Base-by-base conservation (phyloP, 164 flowering plant genomes). In the Pachysandra terminalis region DNA sequence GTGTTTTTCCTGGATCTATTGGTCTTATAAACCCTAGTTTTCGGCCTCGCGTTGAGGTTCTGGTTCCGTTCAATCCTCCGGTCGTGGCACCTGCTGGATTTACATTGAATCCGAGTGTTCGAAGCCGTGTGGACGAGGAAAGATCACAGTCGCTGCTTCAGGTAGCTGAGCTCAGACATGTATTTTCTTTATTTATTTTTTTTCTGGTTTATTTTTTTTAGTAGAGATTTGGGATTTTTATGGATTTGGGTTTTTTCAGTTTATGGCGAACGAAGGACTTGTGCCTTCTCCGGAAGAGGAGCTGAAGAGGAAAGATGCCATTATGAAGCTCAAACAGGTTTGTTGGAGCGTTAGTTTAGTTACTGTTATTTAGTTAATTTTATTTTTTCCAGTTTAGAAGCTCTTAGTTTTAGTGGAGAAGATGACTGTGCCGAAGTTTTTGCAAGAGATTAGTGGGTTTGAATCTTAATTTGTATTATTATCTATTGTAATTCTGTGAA, bases 301-400 rank as follows among this genome's bases (percentile, higher is more conserved):
- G n/a, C 5, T 69, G 21, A 82, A 53, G 79, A 82, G 90, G 71
- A 64, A 16, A 52, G 68, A 64, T 66, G 81, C 64, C n/a, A 72
- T 86, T 65, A 35, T 22, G n/a, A 76, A 78, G 73, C 88, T 86
- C 59, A 83, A 83, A 55, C 66, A 81, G 88, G 90, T 84, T 64
- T 27, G 28, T 49, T 35, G 22, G 22, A 0, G 1, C 9, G 56
- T 28, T 28, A 19, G 15, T 35, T 21, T 27, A 1, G 9, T 60
- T 61, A 0, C 22, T 61, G 1, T 1, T 16, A 19, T 65, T 19
- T 3, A 21, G 6, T 17, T 21, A 24, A 1, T 9, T n/a, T 25
- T 65, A 27, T 4, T 32, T 21, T 24, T n/a, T 52, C 41, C 21
- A 1, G 22, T 21, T 54, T 32, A 57, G 26, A 16, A 15, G 1